A percentile compares a stretch with the other conserved stretches of the same genome.
These are phyloP conservation scores for Rhytidiadelphus loreus DNA, from an alignment of 225 moss, liverwort and hornwort species.

Conservation along the genomic window DNA sequence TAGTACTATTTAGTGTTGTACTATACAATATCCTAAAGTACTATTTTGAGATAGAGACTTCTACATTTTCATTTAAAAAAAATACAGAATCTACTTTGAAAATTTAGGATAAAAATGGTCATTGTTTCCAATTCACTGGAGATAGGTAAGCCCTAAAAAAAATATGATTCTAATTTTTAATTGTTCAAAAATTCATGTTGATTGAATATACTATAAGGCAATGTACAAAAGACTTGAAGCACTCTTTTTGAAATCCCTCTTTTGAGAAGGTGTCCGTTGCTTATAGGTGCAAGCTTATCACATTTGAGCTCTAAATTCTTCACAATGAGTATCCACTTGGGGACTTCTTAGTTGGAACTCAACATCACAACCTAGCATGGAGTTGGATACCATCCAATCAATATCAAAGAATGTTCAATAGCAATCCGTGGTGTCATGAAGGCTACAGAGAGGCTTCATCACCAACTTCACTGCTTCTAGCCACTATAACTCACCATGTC, in stretches of 20 bases:
- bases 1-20: accelerated
- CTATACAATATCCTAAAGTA: accelerated
- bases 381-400: accelerated
- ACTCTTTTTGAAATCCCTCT: not conserved
- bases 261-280: not conserved
- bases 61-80: accelerated
- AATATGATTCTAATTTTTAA: not conserved
- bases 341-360: accelerated
- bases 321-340: not conserved
- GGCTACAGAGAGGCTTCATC: too few relatives aligned
- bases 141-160: too few relatives aligned
- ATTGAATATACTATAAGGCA: accelerated
- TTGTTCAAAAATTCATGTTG: not conserved
- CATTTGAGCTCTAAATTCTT: not conserved
- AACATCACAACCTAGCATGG: accelerated
- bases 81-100: too few relatives aligned
- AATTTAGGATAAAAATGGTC: too few relatives aligned
- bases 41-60: accelerated
- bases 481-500: accelerated
- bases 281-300: not conserved
- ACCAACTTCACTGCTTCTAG: accelerated
- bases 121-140: too few relatives aligned
- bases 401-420: too few relatives aligned
- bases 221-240: not conserved
- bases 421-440: too few relatives aligned